Conservation (phyloP, 1,139 yeast species). For the Dujonia santamariae region DNA sequence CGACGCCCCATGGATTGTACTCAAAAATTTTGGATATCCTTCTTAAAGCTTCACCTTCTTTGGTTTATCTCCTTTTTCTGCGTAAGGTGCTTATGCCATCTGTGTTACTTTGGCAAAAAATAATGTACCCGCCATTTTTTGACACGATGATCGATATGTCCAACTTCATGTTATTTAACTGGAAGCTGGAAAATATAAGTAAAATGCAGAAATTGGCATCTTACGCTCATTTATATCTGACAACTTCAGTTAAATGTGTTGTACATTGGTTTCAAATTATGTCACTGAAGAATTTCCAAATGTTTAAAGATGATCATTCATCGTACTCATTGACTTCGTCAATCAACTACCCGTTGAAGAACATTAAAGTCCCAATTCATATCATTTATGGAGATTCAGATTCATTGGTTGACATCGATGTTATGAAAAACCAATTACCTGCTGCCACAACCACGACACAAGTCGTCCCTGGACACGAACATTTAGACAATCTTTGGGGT, state of each 20-base stretch:
- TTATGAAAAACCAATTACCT: slow-evolving; percentile 61
- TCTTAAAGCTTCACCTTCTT: slow-evolving; percentile 73
- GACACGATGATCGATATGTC: slow-evolving; percentile 69
- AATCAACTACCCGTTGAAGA: slow-evolving; percentile 44
- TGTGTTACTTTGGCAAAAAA: slow-evolving; percentile 77
- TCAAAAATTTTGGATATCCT: slow-evolving; percentile 74
- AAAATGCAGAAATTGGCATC: slow-evolving; percentile 70
- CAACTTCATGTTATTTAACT: slow-evolving; percentile 65
- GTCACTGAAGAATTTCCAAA: slow-evolving; percentile 74
- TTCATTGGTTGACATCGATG: slow-evolving; percentile 79
- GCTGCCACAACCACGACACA: slow-evolving; percentile 28
- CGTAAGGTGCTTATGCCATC: slow-evolving; percentile 69
- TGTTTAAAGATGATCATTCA: slow-evolving; percentile 66
- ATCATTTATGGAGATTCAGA: slow-evolving; percentile 78
- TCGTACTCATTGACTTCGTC: slow-evolving; percentile 39
- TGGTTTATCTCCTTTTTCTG: slow-evolving; percentile 75
- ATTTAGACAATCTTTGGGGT: slow-evolving; percentile 90
- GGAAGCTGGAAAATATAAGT: slow-evolving; percentile 72
- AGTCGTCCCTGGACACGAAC: slow-evolving; percentile 70
- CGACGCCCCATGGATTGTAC: slow-evolving; percentile 84
- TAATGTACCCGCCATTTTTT: slow-evolving; percentile 82
- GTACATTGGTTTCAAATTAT: slow-evolving; percentile 98
- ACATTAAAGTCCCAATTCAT: slow-evolving; percentile 67
- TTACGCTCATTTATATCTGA: slow-evolving; percentile 82
- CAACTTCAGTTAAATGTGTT: slow-evolving; percentile 86